Evolutionary conservation across 2,329 filamentous ascomycete species (phyloP).

Genomic region (Xylaria sp.): DNA sequence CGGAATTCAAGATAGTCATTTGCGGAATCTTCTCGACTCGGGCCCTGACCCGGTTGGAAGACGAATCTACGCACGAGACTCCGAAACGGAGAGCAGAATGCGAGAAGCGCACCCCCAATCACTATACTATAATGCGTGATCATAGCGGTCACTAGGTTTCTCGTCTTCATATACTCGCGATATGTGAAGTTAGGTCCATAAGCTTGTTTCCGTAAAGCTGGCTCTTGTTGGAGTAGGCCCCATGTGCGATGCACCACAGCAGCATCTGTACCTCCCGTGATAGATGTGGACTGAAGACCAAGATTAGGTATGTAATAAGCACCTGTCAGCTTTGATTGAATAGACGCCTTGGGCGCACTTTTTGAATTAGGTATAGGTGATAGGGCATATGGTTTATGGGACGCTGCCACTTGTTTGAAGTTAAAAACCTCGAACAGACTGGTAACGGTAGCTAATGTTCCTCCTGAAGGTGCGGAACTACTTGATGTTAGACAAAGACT

Average conservation of each 20-base stretch:
- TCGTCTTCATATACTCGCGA: conserved; percentile 62
- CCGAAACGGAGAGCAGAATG: conserved; percentile 58
- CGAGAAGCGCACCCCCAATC: conserved; percentile 54
- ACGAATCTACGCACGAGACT: conserved; percentile 56
- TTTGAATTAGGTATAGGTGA: conserved; percentile 64
- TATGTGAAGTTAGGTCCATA: conserved; percentile 73
- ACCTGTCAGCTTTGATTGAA: conserved; percentile 61
- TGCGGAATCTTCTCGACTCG: conserved; percentile 61
- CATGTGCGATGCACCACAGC: conserved; percentile 70
- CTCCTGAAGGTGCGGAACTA: conserved; percentile 67
- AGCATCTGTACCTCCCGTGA: conserved; percentile 61
- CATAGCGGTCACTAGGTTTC: conserved; percentile 61
- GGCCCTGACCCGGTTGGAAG: conserved; percentile 66
- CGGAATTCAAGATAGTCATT: conserved; percentile 72
- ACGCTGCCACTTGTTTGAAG: conserved; percentile 57
- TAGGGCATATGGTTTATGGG: conserved; percentile 63
- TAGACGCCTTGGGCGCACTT: conserved; percentile 47
- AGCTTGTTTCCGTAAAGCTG: conserved; percentile 56
- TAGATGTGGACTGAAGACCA: conserved; percentile 65
- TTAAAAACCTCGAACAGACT: conserved; percentile 64
- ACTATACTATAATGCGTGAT: conserved; percentile 60
- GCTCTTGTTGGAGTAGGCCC: conserved; percentile 64
- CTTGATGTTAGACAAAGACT: conserved; percentile 6
- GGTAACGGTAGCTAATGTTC: conserved; percentile 75
- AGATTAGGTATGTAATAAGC: conserved; percentile 60